Conservation (phyloP, 805 yeast genomes). For the Kodamaea fukazawae region DNA sequence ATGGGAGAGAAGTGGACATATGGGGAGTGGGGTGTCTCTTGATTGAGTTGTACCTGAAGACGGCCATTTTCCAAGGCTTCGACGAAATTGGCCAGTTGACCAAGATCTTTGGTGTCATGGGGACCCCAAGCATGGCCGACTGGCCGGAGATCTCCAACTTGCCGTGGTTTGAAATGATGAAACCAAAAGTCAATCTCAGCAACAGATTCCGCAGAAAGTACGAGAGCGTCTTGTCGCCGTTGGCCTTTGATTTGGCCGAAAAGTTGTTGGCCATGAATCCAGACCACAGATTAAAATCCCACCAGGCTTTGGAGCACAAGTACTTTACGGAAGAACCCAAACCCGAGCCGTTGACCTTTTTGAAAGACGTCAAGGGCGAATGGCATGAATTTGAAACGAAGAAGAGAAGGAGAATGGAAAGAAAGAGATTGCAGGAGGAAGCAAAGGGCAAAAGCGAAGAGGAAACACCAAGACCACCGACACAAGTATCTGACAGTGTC, state of each 20-base stretch:
- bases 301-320: slow-evolving; percentile 62
- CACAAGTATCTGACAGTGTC: no score
- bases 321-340: slow-evolving; percentile 72
- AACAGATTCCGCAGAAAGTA: slow-evolving; percentile 30
- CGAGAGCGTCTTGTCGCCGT: slow-evolving; percentile 20
- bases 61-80: slow-evolving; percentile 80
- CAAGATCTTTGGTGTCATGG: slow-evolving; percentile 78
- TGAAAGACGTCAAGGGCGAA: slow-evolving; percentile 67
- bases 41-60: slow-evolving; percentile 71
- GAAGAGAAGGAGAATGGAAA: slow-evolving; percentile 57
- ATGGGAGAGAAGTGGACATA: slow-evolving; percentile 87
- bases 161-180: slow-evolving; percentile 91
- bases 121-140: slow-evolving; percentile 66
- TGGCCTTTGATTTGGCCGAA: slow-evolving; percentile 63
- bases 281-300: slow-evolving; percentile 59
- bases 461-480: background rate
- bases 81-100: slow-evolving; percentile 85
- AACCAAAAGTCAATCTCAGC: slow-evolving; percentile 48
- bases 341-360: slow-evolving; percentile 56
- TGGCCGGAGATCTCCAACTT: slow-evolving; percentile 80
- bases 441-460: slow-evolving; percentile 7
- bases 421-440: slow-evolving; percentile 38
- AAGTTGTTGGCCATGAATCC: slow-evolving; percentile 71
- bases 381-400: slow-evolving; percentile 98
- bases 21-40: slow-evolving; percentile 97